A percentile compares a stretch with the other conserved stretches of the same genome.
Evolutionary conservation across 345 rosid species (phyloP).

Genomic region (Barbarea vulgaris): DNA sequence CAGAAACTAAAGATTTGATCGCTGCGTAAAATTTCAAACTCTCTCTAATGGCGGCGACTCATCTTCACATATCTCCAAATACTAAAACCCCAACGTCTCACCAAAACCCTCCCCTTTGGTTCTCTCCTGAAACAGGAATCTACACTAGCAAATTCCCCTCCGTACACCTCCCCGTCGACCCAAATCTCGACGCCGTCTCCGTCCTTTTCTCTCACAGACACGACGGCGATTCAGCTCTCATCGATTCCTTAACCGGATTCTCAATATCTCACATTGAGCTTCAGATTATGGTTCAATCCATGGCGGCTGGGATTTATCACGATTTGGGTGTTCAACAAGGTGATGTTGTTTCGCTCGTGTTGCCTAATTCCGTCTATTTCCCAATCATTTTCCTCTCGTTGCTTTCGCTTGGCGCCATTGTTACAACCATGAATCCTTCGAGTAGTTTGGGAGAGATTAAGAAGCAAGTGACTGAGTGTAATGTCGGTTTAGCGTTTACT

Average conservation of each 20-base stretch:
- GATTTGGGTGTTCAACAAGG: conserved; percentile 56
- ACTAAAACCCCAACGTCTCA: conserved; percentile 30
- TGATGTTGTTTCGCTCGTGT: conserved; percentile 64
- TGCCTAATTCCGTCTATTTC: conserved; percentile 71
- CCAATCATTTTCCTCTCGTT: conserved; percentile 65
- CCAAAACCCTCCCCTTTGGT: conserved; percentile 35
- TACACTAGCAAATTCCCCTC: conserved; percentile 57
- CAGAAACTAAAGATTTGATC: not conserved
- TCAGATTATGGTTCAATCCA: conserved; percentile 47
- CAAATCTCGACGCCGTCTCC: conserved; percentile 64
- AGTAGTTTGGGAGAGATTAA: conserved; percentile 54
- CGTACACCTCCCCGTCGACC: conserved; percentile 52
- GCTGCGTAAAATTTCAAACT: not conserved
- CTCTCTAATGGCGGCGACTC: conserved; percentile 32
- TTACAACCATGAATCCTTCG: conserved; percentile 67
- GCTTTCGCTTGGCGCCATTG: conserved; percentile 63
- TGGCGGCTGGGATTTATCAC: conserved; percentile 60
- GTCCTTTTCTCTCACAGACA: conserved; percentile 62
- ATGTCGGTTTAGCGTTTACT: conserved; percentile 54
- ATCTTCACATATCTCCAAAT: conserved; percentile 17
- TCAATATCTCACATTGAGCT: conserved; percentile 63
- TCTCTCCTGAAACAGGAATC: conserved; percentile 52
- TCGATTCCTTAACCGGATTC: conserved; percentile 60
- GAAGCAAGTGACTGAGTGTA: conserved; percentile 50
- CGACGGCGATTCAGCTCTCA: conserved; percentile 50